Evolutionary conservation across 164 flowering plant genomes (phyloP), one percentile per base, ranked within the genome.

Genomic region (Vitis riparia): DNA sequence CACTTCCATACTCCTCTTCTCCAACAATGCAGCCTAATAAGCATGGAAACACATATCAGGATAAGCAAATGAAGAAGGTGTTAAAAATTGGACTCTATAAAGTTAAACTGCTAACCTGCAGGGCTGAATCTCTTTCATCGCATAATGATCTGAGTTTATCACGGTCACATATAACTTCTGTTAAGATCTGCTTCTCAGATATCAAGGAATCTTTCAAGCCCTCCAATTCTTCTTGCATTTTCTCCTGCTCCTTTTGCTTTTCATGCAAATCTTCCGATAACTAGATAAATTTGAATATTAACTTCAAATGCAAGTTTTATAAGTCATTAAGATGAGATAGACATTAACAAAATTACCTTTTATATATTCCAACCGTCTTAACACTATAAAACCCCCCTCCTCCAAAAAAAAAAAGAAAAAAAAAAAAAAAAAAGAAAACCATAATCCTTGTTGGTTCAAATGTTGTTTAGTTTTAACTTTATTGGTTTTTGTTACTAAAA

Each of bases 201-300:
- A 68, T 81, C 83, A 90, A 75, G 9, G 86, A 71, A 70, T 80
- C 85, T 71, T 83, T 89, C 74, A 96, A 53, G 32, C 68, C 71
- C 66, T 87, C 91, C 76, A 93, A 58, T 73, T 96, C 95, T 69
- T 88, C 88, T 59, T 78, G 88, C 80, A 92, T 68, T 67, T 72
- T 78, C 13, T 65, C 66, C 79, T 88, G 94, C 77, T 79, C 75
- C 68, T 77, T 79, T 75, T 92, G 80, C 77, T 84, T 92, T 73
- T 84, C 94, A 60, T 68, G 83, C 72, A 96, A 72, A 68, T 92
- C 91, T 68, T 85, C 88, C 70, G 74, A 51, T 68, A 96, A 83
- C 99, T 96, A 71, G 66, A 80, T 47, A 56, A 70, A 29, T 60
- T 62, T 49, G 37, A 16, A 1, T 16, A 51, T 52, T 52, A 67